Base-by-base conservation (phyloP, 345 rosid genomes). In the Geranium rotundifolium region DNA sequence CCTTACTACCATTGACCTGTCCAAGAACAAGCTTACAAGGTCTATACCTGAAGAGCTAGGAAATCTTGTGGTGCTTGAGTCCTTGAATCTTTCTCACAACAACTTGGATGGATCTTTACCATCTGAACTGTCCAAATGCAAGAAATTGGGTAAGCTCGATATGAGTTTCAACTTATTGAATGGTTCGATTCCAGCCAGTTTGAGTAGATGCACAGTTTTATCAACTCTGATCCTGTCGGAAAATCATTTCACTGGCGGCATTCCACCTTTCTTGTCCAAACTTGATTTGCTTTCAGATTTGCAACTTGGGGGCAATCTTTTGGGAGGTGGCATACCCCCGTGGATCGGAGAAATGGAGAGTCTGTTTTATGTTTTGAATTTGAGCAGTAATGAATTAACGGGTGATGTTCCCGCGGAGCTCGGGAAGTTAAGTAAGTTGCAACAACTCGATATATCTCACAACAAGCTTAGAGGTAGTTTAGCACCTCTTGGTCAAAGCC, bases 291-390 rank as follows among this genome's bases (percentile, higher is more conserved):
- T 88, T 14, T 55, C 77, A 19, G 80, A 74, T 73, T 79, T 88
- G 15, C 81, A 74, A 66, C 50, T 88, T 34, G 96, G 87, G 54
- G 85, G 82, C 63, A 91, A 88, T 71, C 60, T 49, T 19, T 76
- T 91, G 7, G 83, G 83, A 41, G 96, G 97, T 12, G 77, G 75
- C 72, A 84, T 91, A 67, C 91, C 95, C 17, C 57, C 82, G 4
- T 81, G 71, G 0, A 74, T 91, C 16, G 89, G 95, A 54, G 75
- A 69, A 0, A 58, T 84, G 70, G 58, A 31, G 71, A 62, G 59
- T 29, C 78, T 91, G 65, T 76, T 41, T 6, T 88, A 84, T 65
- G 74, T 52, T 19, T 67, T 91, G 75, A 84, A 88, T 70, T 79
- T 91, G 46, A 88, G 95, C 62, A 71, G 71, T 27, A 86, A 82